A percentile compares a stretch with the other conserved stretches of the same genome.
These are phyloP conservation scores for Ceratocystis cubensis DNA, from an alignment of 2,329 filamentous ascomycete species.

Conservation along the genomic window DNA sequence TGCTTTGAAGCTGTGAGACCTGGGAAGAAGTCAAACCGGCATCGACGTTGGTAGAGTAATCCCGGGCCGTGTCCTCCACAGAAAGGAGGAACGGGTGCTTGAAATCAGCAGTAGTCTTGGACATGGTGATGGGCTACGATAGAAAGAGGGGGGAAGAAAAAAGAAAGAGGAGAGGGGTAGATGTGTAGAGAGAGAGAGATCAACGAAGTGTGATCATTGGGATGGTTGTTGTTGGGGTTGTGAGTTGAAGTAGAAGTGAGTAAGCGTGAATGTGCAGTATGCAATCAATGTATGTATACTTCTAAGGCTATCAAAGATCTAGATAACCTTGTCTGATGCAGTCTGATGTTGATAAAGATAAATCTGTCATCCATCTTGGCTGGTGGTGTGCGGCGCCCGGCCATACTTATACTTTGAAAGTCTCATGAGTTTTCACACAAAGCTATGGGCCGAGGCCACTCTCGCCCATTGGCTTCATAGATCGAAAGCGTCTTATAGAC, in stretches of 20 bases:
- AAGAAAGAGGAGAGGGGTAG: neutral
- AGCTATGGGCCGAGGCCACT: neutral
- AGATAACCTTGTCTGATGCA: too few relatives aligned
- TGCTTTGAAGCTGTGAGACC: conserved; percentile 44
- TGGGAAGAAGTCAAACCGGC: conserved; percentile 51
- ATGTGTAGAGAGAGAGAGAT: neutral
- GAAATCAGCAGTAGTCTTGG: conserved; percentile 11
- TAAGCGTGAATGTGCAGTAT: neutral
- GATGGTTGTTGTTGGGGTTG: neutral
- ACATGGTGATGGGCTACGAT: neutral
- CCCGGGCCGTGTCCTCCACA: conserved; percentile 48
- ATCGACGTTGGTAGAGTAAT: conserved; percentile 51
- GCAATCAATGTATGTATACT: neutral
- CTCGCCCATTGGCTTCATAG: neutral
- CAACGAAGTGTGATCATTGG: conserved; percentile 10
- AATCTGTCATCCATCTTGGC: neutral
- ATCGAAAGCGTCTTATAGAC: neutral
- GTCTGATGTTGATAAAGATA: too few relatives aligned
- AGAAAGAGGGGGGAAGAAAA: neutral
- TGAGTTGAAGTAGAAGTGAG: neutral
- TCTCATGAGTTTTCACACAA: neutral
- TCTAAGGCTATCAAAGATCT: neutral
- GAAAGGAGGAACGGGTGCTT: conserved; percentile 50
- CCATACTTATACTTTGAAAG: conserved; percentile 1
- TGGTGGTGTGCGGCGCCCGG: neutral